Percentiles rank a stretch among this genome's conserved stretches.
phyloP scores from a whole-genome alignment of 2,329 filamentous ascomycete species.

The Grosmannia serpens region DNA sequence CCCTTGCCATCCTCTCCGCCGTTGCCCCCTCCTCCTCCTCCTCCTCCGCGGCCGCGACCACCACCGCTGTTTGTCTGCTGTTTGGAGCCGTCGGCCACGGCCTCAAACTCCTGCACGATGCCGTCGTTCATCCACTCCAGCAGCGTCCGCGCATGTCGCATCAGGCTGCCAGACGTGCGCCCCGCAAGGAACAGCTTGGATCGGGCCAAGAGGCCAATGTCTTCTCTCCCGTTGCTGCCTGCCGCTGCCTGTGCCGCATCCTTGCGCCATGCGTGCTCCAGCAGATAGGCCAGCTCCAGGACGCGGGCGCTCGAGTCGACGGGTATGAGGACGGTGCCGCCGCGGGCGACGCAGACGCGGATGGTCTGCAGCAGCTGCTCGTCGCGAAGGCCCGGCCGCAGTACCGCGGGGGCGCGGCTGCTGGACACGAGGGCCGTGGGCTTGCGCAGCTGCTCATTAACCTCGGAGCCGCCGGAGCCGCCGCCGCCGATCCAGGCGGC shows the following conservation, averaged over 20 bases:
- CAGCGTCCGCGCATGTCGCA: conserved; percentile 89
- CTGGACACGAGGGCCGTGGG: conserved; percentile 92
- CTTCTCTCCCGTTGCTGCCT: conserved; percentile 17
- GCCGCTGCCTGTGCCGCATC: conserved; percentile 33
- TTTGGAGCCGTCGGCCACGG: conserved; percentile 40
- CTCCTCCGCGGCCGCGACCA: conserved; percentile 34
- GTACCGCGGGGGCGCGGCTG: conserved; percentile 59
- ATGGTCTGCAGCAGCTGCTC: conserved; percentile 77
- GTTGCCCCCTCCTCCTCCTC: conserved; percentile 38
- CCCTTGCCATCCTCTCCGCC: conserved; percentile 34
- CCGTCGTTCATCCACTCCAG: conserved; percentile 98
- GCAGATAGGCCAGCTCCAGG: conserved; percentile 77
- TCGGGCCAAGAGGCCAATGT: conserved; percentile 34
- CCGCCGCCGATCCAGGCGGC: conserved; percentile 83
- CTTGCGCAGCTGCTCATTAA: conserved; percentile 86
- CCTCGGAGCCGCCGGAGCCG: conserved; percentile 62
- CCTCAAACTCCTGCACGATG: conserved; percentile 85
- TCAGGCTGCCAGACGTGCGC: conserved; percentile 74
- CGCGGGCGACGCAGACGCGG: conserved; percentile 62
- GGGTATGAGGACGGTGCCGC: conserved; percentile 85
- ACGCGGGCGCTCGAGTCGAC: conserved; percentile 93
- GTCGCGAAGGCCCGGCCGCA: conserved; percentile 72
- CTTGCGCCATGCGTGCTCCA: conserved; percentile 83
- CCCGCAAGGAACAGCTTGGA: conserved; percentile 72
- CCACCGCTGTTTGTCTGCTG: conserved; percentile 33